phyloP scores from a whole-genome alignment of 208 protist species.

The Trypanosoma boissoni region DNA sequence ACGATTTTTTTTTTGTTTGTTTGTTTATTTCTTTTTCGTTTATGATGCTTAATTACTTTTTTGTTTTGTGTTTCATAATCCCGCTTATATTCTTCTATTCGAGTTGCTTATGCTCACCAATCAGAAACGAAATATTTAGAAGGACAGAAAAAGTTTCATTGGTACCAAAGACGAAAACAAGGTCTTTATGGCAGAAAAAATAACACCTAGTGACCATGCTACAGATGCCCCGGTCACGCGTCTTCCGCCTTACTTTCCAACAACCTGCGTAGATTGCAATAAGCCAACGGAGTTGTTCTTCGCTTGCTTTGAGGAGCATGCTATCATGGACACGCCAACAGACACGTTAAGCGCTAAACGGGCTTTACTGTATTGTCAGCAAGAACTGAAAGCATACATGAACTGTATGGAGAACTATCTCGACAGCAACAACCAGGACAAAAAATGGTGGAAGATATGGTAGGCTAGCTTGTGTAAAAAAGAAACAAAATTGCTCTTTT shows the following conservation, averaged over 20 bases:
- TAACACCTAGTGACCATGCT: background rate
- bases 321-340: conserved; percentile 53
- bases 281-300: conserved; percentile 57
- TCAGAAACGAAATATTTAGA: conserved; percentile 1
- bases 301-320: conserved; percentile 68
- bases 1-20: too few species aligned
- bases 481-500: background rate
- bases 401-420: conserved; percentile 68
- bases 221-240: conserved; percentile 24
- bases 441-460: conserved; percentile 44
- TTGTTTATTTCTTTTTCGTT: too few species aligned
- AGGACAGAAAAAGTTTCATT: conserved; percentile 3
- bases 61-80: too few species aligned
- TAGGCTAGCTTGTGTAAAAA: too few species aligned
- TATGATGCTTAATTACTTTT: too few species aligned
- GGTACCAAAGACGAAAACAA: background rate
- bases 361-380: conserved; percentile 59
- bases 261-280: conserved; percentile 48
- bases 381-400: conserved; percentile 65
- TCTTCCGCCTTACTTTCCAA: conserved; percentile 73
- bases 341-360: conserved; percentile 53
- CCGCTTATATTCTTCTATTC: too few species aligned
- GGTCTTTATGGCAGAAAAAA: background rate
- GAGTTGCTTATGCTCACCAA: too few species aligned
- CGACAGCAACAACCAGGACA: conserved; percentile 17